Base-by-base conservation (phyloP, 441 rosid species). In the Rhodomyrtus psidioides region DNA sequence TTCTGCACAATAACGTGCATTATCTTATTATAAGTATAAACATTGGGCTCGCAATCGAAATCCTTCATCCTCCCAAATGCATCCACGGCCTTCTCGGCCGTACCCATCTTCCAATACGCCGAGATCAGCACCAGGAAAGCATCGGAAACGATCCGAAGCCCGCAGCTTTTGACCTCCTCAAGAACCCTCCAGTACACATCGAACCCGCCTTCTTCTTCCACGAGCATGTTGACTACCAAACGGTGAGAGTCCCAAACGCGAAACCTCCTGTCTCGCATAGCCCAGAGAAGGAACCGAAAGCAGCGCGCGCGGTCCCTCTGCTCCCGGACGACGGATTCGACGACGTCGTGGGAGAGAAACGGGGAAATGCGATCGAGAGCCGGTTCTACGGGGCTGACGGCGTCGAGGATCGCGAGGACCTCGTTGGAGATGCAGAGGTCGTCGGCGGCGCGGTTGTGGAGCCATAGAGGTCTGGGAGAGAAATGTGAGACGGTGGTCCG, bases 251-350 rank as follows among this genome's bases (percentile, higher is more conserved):
- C 87, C 87, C 62, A 86, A 55, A 92, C 83, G 46, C 91, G 88
- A 9, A 95, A 90, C 62, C 92, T 94, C 88, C 85, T 89, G 87
- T 90, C 90, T 54, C 91, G 91, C 70, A 91, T 89, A 15, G 97
- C 94, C 99, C 98, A 97, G 87, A 94, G 90, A 74, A 94, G 94
- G 91, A 97, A 94, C 83, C 98, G 98, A 84, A 94, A 94, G 75
- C 95, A 94, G 82, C 92, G 56, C 83, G 55, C 89, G 7, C 86
- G 90, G 76, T 88, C 90, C 76, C 88, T 88, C n/a, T 92, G 92
- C n/a, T 91, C 83, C 87, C 84, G 88, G 87, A 97, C 89, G 27
- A 95, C 86, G 42, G 93, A 92, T 82, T 91, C 55, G 90, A 97
- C 93, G 87, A 89, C 83, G 79, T 55, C 54, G 1, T 91, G 91